phyloP scores from a whole-genome alignment of 148 eudicot genomes.

The Vaccinium corymbosum region DNA sequence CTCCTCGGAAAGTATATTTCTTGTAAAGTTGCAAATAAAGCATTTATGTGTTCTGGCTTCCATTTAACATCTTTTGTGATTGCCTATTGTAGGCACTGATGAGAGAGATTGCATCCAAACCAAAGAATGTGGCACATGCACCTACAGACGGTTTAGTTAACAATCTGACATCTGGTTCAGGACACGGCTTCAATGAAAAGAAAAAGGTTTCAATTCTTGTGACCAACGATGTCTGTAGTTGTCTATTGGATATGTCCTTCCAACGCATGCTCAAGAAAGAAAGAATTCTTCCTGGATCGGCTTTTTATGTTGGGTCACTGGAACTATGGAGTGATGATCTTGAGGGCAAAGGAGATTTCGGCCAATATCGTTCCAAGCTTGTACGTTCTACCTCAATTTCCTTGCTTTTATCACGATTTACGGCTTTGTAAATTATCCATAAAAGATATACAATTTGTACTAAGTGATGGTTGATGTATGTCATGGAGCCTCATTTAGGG shows the following conservation, averaged over 20 bases:
- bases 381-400: conserved; percentile 37
- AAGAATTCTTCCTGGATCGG: conserved; percentile 54
- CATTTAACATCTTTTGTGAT: conserved; percentile 15
- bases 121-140: conserved; percentile 48
- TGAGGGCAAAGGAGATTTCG: conserved; percentile 86
- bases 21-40: neutral
- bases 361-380: conserved; percentile 90
- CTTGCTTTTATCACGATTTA: conserved; percentile 7
- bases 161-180: conserved; percentile 38
- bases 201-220: conserved; percentile 49
- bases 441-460: neutral
- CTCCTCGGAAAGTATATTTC: neutral
- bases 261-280: conserved; percentile 83
- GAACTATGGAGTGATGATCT: conserved; percentile 94
- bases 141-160: conserved; percentile 40
- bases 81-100: conserved; percentile 50
- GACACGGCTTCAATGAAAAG: conserved; percentile 61
- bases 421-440: neutral
- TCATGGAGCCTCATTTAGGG: too few species aligned
- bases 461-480: too few species aligned
- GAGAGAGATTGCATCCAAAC: conserved; percentile 71
- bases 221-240: conserved; percentile 69
- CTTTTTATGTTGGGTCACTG: conserved; percentile 49
- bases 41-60: neutral
- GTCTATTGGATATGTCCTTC: conserved; percentile 66